Conservation (phyloP, 768 basidiomycete species). For the Psilocybe sp. region DNA sequence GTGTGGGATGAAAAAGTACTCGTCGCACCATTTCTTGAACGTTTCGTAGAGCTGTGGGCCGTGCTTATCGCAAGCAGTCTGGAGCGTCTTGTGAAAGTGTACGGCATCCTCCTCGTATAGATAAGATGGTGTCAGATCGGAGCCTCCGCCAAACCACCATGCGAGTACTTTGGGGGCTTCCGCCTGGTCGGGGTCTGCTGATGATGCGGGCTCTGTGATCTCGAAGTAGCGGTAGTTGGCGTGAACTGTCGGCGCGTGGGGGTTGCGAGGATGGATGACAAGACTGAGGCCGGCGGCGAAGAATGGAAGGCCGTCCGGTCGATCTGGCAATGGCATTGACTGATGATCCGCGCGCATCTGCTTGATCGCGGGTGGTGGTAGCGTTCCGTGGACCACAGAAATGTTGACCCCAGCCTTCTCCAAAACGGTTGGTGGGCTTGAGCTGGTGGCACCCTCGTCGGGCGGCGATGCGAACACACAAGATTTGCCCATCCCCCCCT, state of each 20-base stretch:
- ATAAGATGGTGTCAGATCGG: constrained; percentile 92
- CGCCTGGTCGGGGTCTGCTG: constrained; percentile 19
- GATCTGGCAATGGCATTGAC: constrained; percentile 64
- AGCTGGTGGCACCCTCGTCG: constrained; percentile 24
- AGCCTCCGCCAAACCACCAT: constrained; percentile 99
- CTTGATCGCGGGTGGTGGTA: constrained; percentile 86
- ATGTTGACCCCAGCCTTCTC: constrained; percentile 98
- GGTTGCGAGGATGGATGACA: constrained; percentile 92
- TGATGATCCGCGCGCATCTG: constrained; percentile 95
- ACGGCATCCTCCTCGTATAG: constrained; percentile 82
- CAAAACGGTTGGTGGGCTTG: constrained; percentile 47
- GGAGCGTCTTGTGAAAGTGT: constrained; percentile 84
- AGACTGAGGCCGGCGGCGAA: constrained; percentile 91
- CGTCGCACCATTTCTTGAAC: constrained; percentile 97
- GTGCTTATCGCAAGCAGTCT: constrained; percentile 73
- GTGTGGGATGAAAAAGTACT: constrained; percentile 94
- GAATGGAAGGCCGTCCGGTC: constrained; percentile 73
- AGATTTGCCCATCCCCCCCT: constrained; percentile 77
- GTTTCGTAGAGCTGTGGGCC: constrained; percentile 63
- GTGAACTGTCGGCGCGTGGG: constrained; percentile 91
- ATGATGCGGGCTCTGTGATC: constrained; percentile 53
- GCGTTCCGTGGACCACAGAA: constrained; percentile 82
- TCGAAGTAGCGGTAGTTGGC: constrained; percentile 98
- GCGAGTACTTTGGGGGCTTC: constrained; percentile 59
- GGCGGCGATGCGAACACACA: constrained; percentile 70